Conservation (phyloP, 1,139 yeast genomes). For the Pichia sp. region DNA sequence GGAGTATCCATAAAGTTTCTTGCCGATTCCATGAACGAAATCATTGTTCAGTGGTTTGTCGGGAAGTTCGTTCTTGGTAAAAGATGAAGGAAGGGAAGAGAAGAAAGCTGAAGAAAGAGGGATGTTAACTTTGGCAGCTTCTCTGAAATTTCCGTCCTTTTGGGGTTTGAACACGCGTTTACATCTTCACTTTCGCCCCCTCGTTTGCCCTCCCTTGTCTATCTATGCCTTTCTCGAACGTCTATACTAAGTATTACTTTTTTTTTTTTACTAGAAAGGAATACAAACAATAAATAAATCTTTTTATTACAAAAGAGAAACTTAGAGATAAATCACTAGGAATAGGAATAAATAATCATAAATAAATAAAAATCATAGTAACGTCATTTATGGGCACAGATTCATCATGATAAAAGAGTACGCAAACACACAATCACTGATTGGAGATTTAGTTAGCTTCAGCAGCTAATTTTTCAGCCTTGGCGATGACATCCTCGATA, state of each 20-base stretch:
- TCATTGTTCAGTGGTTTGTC: conserved; percentile 16
- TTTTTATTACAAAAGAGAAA: conserved; percentile 16
- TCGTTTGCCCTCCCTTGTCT: neutral
- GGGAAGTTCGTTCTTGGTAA: neutral
- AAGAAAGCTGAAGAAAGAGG: too few species aligned
- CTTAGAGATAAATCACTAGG: conserved; percentile 21
- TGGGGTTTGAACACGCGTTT: too few species aligned
- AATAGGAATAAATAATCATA: conserved; percentile 20
- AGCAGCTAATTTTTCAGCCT: conserved; percentile 98
- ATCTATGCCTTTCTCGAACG: neutral
- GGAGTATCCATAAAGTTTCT: conserved; percentile 44
- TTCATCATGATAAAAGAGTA: conserved; percentile 4
- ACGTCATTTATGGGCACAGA: conserved; percentile 15
- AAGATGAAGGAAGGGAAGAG: too few species aligned
- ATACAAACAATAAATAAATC: conserved; percentile 17
- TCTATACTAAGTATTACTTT: neutral
- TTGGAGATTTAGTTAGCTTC: conserved; percentile 59
- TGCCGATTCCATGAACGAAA: conserved; percentile 32
- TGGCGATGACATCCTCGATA: conserved; percentile 95
- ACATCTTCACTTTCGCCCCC: too few species aligned
- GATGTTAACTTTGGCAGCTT: too few species aligned
- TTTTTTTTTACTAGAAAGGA: neutral
- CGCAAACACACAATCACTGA: conserved; percentile 16
- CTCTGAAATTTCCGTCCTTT: too few species aligned
- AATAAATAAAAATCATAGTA: conserved; percentile 21